These are phyloP conservation scores for Populus nigra DNA, from an alignment of 345 rosid genomes.

Conservation along the genomic window DNA sequence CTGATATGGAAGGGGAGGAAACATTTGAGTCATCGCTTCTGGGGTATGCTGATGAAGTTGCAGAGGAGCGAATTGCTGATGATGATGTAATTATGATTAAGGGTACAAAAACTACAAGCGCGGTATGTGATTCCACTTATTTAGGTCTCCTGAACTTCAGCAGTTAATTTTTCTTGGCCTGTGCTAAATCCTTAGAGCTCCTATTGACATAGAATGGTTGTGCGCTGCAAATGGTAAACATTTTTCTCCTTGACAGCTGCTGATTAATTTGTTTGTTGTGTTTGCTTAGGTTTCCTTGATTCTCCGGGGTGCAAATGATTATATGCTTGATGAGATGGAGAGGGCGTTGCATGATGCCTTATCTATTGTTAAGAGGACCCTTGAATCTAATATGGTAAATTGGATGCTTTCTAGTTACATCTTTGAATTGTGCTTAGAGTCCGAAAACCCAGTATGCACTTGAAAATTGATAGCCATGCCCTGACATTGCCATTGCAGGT, in stretches of 20 bases:
- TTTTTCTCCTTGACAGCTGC: neutral
- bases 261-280: constrained; percentile 9
- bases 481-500: constrained; percentile 48
- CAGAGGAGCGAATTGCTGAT: constrained; percentile 91
- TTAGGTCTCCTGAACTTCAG: neutral
- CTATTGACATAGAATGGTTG: neutral
- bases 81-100: constrained; percentile 90
- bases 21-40: constrained; percentile 83
- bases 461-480: neutral
- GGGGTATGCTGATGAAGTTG: constrained; percentile 86
- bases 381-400: constrained; percentile 82
- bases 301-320: constrained; percentile 95
- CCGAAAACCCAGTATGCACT: neutral
- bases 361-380: constrained; percentile 88
- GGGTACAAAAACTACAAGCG: constrained; percentile 82
- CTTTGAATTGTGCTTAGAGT: neutral
- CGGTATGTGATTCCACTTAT: constrained; percentile 45
- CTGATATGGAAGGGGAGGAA: constrained; percentile 99
- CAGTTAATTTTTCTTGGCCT: neutral
- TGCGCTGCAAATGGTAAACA: neutral
- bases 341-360: constrained; percentile 88
- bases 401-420: neutral
- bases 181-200: neutral
- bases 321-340: constrained; percentile 99
- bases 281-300: constrained; percentile 75